Evolutionary conservation across 2,329 filamentous ascomycete genomes (phyloP).

Genomic region (Phyllachora maydis): DNA sequence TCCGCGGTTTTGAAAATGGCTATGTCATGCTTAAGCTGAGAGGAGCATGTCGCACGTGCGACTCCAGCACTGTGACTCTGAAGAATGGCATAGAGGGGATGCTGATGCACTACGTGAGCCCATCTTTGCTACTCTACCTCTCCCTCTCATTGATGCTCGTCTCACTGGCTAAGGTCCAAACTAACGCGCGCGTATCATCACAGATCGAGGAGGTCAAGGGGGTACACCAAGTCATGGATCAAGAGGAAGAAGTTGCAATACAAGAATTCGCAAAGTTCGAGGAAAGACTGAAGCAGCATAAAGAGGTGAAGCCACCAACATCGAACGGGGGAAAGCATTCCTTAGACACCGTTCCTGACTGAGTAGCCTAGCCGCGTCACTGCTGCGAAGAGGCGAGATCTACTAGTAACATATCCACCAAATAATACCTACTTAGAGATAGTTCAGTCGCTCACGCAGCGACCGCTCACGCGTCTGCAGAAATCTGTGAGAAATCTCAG

Average conservation of each 20-base stretch:
- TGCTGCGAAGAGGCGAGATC: too few species aligned
- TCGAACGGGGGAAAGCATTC: slow-evolving; percentile 16
- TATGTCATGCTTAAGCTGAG: slow-evolving; percentile 72
- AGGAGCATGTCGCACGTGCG: slow-evolving; percentile 87
- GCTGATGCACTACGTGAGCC: slow-evolving; percentile 83
- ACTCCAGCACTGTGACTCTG: slow-evolving; percentile 87
- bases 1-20: slow-evolving; percentile 72
- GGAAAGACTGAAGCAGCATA: slow-evolving; percentile 48
- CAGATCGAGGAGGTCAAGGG: slow-evolving; percentile 92
- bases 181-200: slow-evolving; percentile 12
- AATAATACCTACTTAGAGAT: too few species aligned
- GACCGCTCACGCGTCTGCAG: too few species aligned
- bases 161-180: slow-evolving; percentile 8
- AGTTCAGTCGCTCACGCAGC: too few species aligned
- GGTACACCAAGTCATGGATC: slow-evolving; percentile 75
- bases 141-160: background rate
- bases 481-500: too few species aligned
- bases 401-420: too few species aligned
- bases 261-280: slow-evolving; percentile 89
- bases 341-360: slow-evolving; percentile 15
- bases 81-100: slow-evolving; percentile 98
- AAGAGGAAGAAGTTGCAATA: slow-evolving; percentile 76
- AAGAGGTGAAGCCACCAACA: slow-evolving; percentile 18
- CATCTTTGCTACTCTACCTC: too few species aligned
- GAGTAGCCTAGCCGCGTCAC: too few species aligned